phyloP scores from a whole-genome alignment of 805 yeast species.

The fission yeast (Schizosaccharomyces pombe) region DNA sequence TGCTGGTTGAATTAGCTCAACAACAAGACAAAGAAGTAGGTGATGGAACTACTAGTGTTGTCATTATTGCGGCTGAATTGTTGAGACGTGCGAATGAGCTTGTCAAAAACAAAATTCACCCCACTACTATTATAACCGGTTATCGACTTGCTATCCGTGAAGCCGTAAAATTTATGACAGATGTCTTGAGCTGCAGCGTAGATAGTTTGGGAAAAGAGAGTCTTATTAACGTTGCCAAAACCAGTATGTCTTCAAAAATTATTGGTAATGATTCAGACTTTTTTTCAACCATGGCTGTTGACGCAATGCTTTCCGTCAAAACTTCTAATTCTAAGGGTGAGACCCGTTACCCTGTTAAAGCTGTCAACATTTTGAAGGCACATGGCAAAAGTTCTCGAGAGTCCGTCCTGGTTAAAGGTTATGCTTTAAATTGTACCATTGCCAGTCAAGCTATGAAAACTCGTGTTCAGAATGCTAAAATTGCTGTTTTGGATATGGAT shows the following conservation, averaged over 20 bases:
- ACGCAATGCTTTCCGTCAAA: slow-evolving; percentile 83
- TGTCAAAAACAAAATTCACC: slow-evolving; percentile 83
- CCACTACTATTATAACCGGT: slow-evolving; percentile 93
- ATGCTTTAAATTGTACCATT: slow-evolving; percentile 88
- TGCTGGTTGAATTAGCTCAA: slow-evolving; percentile 87
- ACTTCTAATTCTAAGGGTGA: slow-evolving; percentile 78
- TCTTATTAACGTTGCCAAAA: slow-evolving; percentile 73
- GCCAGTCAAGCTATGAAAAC: slow-evolving; percentile 93
- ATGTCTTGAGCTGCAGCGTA: slow-evolving; percentile 60
- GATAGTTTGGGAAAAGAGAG: slow-evolving; percentile 62
- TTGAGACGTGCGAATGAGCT: slow-evolving; percentile 80
- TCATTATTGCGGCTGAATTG: slow-evolving; percentile 80
- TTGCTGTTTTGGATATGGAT: slow-evolving; percentile 77
- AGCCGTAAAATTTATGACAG: slow-evolving; percentile 66
- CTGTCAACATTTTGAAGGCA: slow-evolving; percentile 84
- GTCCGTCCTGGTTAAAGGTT: slow-evolving; percentile 71
- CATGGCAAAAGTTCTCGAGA: slow-evolving; percentile 86
- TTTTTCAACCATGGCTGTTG: slow-evolving; percentile 75
- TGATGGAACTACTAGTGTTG: slow-evolving; percentile 95
- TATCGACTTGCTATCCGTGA: slow-evolving; percentile 82
- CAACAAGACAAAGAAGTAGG: slow-evolving; percentile 98
- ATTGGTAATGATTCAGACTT: slow-evolving; percentile 84
- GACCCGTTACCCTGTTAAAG: slow-evolving; percentile 80
- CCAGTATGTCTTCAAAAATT: slow-evolving; percentile 90
- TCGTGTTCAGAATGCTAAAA: slow-evolving; percentile 40